phyloP scores from a whole-genome alignment of 352 stramenopile species.

The Salisapilia sapeloensis region DNA sequence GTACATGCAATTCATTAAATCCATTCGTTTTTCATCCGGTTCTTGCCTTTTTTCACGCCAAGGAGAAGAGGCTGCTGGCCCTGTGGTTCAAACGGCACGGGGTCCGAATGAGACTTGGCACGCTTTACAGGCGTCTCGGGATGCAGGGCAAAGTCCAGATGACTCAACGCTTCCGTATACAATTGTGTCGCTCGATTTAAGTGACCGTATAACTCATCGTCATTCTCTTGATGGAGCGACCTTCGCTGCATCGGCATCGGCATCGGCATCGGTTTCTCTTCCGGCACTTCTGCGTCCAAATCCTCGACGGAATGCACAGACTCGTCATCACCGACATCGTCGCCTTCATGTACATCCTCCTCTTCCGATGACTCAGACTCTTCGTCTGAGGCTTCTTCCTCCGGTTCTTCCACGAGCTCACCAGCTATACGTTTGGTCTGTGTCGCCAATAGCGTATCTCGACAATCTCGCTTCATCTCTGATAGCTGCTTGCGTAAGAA shows the following conservation, averaged over 20 bases:
- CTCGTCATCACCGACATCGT: slow-evolving; percentile 15
- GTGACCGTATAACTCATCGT: slow-evolving; percentile 18
- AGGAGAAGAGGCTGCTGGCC: slow-evolving; percentile 36
- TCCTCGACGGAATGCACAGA: slow-evolving; percentile 13
- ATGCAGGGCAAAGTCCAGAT: slow-evolving; percentile 27
- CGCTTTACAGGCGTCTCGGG: slow-evolving; percentile 10
- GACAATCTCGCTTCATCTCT: slow-evolving; percentile 64
- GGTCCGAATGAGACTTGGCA: no score
- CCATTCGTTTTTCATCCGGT: slow-evolving; percentile 28
- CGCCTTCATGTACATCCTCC: slow-evolving; percentile 12
- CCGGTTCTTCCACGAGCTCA: slow-evolving; percentile 11
- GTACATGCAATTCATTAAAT: no score
- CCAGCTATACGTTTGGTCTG: slow-evolving; percentile 32
- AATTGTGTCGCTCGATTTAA: slow-evolving; percentile 36
- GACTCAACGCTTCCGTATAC: slow-evolving; percentile 30
- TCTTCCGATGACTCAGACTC: slow-evolving; percentile 8
- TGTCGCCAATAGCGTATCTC: slow-evolving; percentile 19
- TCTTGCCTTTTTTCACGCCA: slow-evolving; percentile 22
- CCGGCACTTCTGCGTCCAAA: slow-evolving; percentile 11
- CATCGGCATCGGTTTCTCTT: slow-evolving; percentile 3
- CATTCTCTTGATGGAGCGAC: slow-evolving; percentile 4
- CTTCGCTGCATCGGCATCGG: slow-evolving; percentile 2
- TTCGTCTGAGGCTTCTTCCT: slow-evolving; percentile 6
- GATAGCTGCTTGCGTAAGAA: slow-evolving; percentile 47
- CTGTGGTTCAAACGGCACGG: slow-evolving; percentile 17